Evolutionary conservation across 805 yeast species (phyloP), one percentile per base, ranked within the genome.

Genomic region (Ogataea allantospora): DNA sequence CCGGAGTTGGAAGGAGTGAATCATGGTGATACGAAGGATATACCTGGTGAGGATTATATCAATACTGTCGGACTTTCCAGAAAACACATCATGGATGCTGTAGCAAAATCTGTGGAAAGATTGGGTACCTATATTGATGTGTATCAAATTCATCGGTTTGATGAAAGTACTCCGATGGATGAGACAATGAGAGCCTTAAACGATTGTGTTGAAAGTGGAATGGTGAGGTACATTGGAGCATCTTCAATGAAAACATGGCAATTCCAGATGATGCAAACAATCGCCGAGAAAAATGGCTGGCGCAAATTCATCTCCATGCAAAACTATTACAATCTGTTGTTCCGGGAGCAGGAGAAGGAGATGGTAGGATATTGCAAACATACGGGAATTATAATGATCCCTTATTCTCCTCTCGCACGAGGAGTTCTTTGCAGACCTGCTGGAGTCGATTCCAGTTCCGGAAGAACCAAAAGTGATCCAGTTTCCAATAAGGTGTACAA

Each of bases 331-430:
- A 77, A 75, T 48, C 60, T 79, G 49, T 35, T 78, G 9, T 63
- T 75, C 50, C 62, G 86, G 8, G 85, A 79, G 53, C 84, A 78
- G 40, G 86, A 80, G 54, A 62, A 79, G 12, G 86, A 80, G 50
- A 62, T 78, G 70, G 71, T 67, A 40, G 75, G 73, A 17, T 80
- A 62, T 56, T 75, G 81, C 43, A 59, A 72, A 21, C 64, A 60
- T 32, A 70, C 71, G 7, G 74, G 74, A 10, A 73, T 80, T 19
- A 80, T 78, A 1, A 41, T 77, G 30, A 66, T 76, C 36, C 84
- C 84, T 6, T 80, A 78, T 76, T 72, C 80, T 8, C 84, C 86
- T 18, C 55, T 68, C 40, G 80, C 80, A 5, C 57, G 76, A 38
- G 84, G 85, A 6, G 13, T 71, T 1, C 60, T 79, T 30, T 67